These are phyloP conservation scores for Staphylotrichum tortipilum DNA, from an alignment of 495 filamentous ascomycete genomes.

Conservation along the genomic window DNA sequence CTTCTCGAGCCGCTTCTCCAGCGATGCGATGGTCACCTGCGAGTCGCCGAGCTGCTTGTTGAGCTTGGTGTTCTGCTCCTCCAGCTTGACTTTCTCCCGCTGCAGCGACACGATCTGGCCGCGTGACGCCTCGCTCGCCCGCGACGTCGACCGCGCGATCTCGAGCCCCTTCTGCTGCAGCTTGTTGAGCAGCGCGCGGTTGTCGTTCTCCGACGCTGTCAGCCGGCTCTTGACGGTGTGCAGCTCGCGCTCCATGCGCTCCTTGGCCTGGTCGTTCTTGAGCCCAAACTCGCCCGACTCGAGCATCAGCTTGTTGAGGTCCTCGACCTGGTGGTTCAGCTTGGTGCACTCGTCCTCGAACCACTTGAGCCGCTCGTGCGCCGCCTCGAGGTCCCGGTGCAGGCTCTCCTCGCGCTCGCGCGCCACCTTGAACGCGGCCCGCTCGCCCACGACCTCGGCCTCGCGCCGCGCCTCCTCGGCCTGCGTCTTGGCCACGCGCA, in stretches of 20 bases:
- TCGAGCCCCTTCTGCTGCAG: constrained; percentile 97
- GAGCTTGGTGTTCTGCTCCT: constrained; percentile 75
- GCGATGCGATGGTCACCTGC: constrained; percentile 70
- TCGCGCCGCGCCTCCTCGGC: constrained; percentile 77
- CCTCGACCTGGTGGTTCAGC: constrained; percentile 66
- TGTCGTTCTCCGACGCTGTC: constrained; percentile 92
- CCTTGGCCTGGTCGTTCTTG: constrained; percentile 85
- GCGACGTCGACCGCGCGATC: constrained; percentile 82
- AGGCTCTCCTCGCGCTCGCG: constrained; percentile 74
- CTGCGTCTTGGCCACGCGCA: constrained; percentile 73
- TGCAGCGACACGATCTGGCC: constrained; percentile 68
- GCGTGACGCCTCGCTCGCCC: constrained; percentile 75
- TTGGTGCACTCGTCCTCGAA: constrained; percentile 67
- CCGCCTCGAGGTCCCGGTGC: constrained; percentile 67
- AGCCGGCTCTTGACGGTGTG: constrained; percentile 86
- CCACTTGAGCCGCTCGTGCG: constrained; percentile 59
- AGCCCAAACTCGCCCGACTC: constrained; percentile 82
- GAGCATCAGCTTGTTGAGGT: constrained; percentile 70
- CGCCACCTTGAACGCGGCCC: constrained; percentile 64
- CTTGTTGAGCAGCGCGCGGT: constrained; percentile 89
- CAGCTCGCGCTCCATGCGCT: constrained; percentile 85
- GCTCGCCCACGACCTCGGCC: constrained; percentile 73
- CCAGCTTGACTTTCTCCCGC: constrained; percentile 72
- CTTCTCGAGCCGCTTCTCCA: constrained; percentile 97
- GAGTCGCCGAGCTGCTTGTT: constrained; percentile 80